Percentiles rank a stretch among this genome's conserved stretches.
These are phyloP conservation scores for Rhodamnia rubescens DNA, from an alignment of 345 rosid genomes.

Conservation along the genomic window DNA sequence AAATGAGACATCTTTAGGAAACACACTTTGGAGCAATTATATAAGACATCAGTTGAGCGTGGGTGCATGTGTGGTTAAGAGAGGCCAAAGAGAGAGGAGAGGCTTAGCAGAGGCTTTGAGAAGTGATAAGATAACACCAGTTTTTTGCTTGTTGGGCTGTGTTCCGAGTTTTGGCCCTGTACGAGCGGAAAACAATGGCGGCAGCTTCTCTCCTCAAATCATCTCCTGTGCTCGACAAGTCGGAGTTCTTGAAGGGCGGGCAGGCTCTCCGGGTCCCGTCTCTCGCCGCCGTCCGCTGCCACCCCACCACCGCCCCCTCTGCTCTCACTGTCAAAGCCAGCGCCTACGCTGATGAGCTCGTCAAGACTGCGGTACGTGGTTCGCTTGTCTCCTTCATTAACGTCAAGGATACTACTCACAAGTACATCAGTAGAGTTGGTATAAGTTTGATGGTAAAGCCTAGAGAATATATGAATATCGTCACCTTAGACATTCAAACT, in stretches of 20 bases:
- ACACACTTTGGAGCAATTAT: conserved; percentile 5
- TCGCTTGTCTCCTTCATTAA: neutral
- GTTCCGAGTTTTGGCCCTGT: neutral
- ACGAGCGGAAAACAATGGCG: conserved; percentile 43
- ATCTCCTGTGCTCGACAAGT: conserved; percentile 70
- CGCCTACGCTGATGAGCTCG: conserved; percentile 83
- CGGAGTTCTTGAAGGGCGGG: conserved; percentile 77
- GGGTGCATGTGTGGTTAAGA: conserved; percentile 30
- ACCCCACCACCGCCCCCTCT: conserved; percentile 24
- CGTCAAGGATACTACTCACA: neutral
- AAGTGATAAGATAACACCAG: conserved; percentile 29
- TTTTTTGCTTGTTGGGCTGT: neutral
- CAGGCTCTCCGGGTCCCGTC: conserved; percentile 55
- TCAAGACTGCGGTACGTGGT: conserved; percentile 79
- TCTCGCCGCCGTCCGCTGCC: conserved; percentile 30
- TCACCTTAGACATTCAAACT: neutral
- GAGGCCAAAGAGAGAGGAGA: conserved; percentile 9
- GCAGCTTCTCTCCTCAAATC: conserved; percentile 82
- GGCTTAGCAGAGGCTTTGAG: neutral
- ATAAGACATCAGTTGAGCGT: conserved; percentile 22
- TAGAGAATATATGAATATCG: neutral
- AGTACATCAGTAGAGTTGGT: neutral
- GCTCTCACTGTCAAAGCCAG: conserved; percentile 59
- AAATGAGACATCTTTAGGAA: conserved; percentile 47
- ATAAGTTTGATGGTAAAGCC: neutral